Percentiles rank a stretch among this genome's conserved stretches.
Conservation (phyloP, 495 filamentous ascomycete genomes). For the Xylaria cubensis region DNA sequence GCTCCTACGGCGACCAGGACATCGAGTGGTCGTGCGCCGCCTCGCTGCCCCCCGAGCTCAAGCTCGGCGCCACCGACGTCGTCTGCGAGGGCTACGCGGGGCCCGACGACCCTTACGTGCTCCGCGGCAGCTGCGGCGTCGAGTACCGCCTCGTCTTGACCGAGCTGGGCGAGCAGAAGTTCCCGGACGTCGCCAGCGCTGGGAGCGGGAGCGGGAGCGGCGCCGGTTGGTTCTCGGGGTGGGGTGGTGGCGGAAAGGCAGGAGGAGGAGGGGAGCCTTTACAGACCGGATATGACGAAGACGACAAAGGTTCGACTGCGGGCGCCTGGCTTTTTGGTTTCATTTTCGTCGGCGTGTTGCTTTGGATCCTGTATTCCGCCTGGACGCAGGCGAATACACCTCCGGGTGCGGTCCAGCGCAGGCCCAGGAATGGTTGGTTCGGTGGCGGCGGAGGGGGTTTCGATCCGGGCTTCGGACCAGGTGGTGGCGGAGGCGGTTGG, state of each 20-base stretch:
- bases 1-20: slow-evolving; percentile 70
- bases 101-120: slow-evolving; percentile 78
- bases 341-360: slow-evolving; percentile 51
- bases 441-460: slow-evolving; percentile 42
- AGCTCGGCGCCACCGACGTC: slow-evolving; percentile 89
- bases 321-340: slow-evolving; percentile 32
- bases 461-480: slow-evolving; percentile 47
- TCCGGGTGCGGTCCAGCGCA: slow-evolving; percentile 24
- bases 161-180: slow-evolving; percentile 76
- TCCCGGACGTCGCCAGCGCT: slow-evolving; percentile 53
- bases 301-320: slow-evolving; percentile 2
- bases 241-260: slow-evolving; percentile 29
- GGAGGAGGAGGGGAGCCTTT: neutral
- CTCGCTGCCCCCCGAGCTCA: slow-evolving; percentile 79
- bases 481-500: slow-evolving; percentile 58
- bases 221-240: slow-evolving; percentile 38
- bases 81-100: slow-evolving; percentile 86
- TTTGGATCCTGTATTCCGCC: slow-evolving; percentile 59
- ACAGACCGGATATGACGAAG: neutral
- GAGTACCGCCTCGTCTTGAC: slow-evolving; percentile 88
- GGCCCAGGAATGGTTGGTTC: slow-evolving; percentile 31
- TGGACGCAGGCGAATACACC: slow-evolving; percentile 33
- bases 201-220: slow-evolving; percentile 38
- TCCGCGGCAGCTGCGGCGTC: slow-evolving; percentile 91
- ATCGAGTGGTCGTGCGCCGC: slow-evolving; percentile 91